A percentile compares a stretch with the other conserved stretches of the same genome.
Evolutionary conservation across 1,139 yeast species (phyloP).

Genomic region (Scheffersomyces segobiensis): DNA sequence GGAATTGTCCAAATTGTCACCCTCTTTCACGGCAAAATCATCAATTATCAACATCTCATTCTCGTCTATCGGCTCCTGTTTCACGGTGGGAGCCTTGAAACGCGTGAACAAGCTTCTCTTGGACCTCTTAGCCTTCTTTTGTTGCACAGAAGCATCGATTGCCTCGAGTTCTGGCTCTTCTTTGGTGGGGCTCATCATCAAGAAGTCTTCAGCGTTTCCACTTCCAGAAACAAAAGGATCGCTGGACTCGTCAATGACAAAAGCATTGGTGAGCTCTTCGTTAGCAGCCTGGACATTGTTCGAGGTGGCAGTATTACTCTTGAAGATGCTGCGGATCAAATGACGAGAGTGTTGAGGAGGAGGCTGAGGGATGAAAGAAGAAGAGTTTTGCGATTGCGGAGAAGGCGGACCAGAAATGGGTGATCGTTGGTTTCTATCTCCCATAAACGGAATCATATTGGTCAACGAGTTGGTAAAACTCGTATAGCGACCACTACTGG

Average conservation of each 20-base stretch:
- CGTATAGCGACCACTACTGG: constrained; percentile 27
- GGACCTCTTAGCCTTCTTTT: constrained; percentile 31
- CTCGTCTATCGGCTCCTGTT: constrained; percentile 17
- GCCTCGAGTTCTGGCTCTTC: constrained; percentile 22
- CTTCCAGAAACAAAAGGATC: constrained; percentile 5
- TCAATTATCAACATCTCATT: constrained; percentile 1
- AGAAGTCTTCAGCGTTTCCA: constrained; percentile 14
- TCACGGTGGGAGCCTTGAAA: constrained; percentile 35
- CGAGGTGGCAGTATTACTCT: constrained; percentile 16
- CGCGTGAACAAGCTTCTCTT: constrained; percentile 44
- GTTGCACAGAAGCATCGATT: constrained; percentile 11
- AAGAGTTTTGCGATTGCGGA: constrained; percentile 6
- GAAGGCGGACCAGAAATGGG: constrained; percentile 21
- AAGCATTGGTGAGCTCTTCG: constrained; percentile 1
- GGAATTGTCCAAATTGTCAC: constrained; percentile 15
- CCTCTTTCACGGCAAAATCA: constrained; percentile 7
- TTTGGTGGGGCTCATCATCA: constrained; percentile 21
- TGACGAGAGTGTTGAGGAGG: constrained; percentile 31
- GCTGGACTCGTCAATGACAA: neutral
- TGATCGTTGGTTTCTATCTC: constrained; percentile 33
- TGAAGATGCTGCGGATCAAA: constrained; percentile 44
- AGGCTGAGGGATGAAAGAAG: constrained; percentile 7
- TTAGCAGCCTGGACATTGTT: constrained; percentile 5
- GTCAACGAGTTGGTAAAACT: constrained; percentile 42
- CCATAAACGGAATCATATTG: constrained; percentile 48